Percentiles rank a stretch among this genome's conserved stretches.
Conservation (phyloP, 257 asterid species). For the Sherardia arvensis region DNA sequence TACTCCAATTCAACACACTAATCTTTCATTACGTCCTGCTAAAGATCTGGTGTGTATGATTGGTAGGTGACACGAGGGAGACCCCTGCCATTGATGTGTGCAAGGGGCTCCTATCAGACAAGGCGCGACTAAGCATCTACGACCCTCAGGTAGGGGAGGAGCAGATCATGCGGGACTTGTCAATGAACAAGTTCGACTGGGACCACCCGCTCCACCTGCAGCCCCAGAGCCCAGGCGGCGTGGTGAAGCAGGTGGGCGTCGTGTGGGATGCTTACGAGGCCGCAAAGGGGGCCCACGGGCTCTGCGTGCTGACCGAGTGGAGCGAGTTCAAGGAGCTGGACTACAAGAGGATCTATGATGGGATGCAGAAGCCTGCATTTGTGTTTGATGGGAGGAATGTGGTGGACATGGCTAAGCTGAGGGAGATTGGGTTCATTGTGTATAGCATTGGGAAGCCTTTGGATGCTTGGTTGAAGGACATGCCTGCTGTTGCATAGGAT, state of each 20-base stretch:
- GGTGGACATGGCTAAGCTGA: constrained; percentile 17
- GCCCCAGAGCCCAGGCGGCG: constrained; percentile 33
- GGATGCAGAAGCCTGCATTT: constrained; percentile 44
- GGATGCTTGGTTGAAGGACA: constrained; percentile 24
- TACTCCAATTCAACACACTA: too few relatives aligned
- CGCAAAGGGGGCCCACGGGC: constrained; percentile 33
- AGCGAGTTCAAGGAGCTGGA: constrained; percentile 34
- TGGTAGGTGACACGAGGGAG: constrained; percentile 35
- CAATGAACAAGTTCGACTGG: constrained; percentile 41
- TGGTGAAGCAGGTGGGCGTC: constrained; percentile 24
- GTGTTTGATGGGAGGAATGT: constrained; percentile 28
- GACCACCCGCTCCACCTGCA: constrained; percentile 39
- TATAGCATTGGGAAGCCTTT: constrained; percentile 30
- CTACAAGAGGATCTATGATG: constrained; percentile 27
- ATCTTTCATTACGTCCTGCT: too few relatives aligned
- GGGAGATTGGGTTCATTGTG: constrained; percentile 27
- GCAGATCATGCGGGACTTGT: constrained; percentile 33
- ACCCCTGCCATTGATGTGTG: constrained; percentile 40
- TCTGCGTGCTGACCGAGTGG: constrained; percentile 43
- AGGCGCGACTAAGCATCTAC: constrained; percentile 36
- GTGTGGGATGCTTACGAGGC: constrained; percentile 45
- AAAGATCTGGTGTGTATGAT: background rate
- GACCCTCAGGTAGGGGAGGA: constrained; percentile 41
- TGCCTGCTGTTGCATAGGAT: constrained; percentile 18
- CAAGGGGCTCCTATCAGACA: constrained; percentile 33